Base-by-base conservation (phyloP, 306 rosid species). In the Glycyrrhiza uralensis region DNA sequence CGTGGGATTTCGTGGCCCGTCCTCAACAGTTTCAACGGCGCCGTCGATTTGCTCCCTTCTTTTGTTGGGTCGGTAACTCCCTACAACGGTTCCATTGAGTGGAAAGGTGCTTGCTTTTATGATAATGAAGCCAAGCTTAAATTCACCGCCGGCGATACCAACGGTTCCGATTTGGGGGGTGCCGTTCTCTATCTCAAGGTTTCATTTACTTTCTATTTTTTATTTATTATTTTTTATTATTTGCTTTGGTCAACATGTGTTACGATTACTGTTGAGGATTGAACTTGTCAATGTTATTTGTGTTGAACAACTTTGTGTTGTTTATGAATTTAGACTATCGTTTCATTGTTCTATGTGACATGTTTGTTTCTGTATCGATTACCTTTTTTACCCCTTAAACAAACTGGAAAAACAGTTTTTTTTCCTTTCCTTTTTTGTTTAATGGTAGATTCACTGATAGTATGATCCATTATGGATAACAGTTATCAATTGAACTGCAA, bases 81-180 rank as follows among this genome's bases (percentile, higher is more conserved):
- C 1, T 7, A 55, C 10, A 94, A 94, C 63, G 84, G 71, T 3
- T 66, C 96, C 1, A 46, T 89, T 49, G 73, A 71, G 58, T 94
- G 97, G 98, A 85, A 81, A 19, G 98, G 98, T 7, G 92, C 98
- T 33, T 94, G 98, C 85, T 94, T 94, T 75, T 70, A 18, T 13
- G 85, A 88, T 2, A 94, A 91, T 72, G 75, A 89, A 72, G 98
- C 96, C 3, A 82, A 74, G 41, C 79, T 94, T 3, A 85, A 87
- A 77, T 69, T 94, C 71, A 86, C 83, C 24, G 69, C 67, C 22
- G 75, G 80, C 30, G 89, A 76, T 23, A 66, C 76, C 15, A 74
- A 71, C 2, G 78, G 24, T 39, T 38, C 83, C 2, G 81, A 7
- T 8, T 80, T 90, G 89, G 96, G 97, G 5, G 98, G 98, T 8